Conservation (phyloP, 768 basidiomycete genomes). For the Calocera cornea region DNA sequence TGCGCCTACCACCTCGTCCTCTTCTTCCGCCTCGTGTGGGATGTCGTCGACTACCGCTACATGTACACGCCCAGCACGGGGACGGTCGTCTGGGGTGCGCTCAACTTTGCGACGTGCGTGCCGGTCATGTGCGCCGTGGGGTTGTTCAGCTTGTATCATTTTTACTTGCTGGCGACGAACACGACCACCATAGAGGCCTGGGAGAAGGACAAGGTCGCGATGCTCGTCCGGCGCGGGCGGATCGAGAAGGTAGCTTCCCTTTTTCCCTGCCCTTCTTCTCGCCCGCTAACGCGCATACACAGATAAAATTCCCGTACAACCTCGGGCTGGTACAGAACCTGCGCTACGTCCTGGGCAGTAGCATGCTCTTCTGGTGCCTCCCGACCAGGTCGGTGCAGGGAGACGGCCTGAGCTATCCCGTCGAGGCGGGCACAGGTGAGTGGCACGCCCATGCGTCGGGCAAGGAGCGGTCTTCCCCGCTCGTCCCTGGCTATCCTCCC, state of each 20-base stretch:
- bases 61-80: conserved; percentile 43
- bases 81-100: conserved; percentile 72
- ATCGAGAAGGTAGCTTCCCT: conserved; percentile 48
- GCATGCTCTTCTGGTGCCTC: conserved; percentile 71
- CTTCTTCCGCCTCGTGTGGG: conserved; percentile 52
- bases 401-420: conserved; percentile 61
- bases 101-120: conserved; percentile 73
- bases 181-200: conserved; percentile 93
- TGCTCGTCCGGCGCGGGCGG: conserved; percentile 69
- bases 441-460: conserved; percentile 37
- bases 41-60: conserved; percentile 24
- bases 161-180: conserved; percentile 61
- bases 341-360: conserved; percentile 59
- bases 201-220: conserved; percentile 93
- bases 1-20: conserved; percentile 79
- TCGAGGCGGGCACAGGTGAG: conserved; percentile 64
- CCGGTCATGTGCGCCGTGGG: conserved; percentile 83
- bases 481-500: background rate
- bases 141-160: conserved; percentile 81
- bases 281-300: conserved; percentile 6
- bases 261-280: background rate
- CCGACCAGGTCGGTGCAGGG: conserved; percentile 50
- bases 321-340: conserved; percentile 64
- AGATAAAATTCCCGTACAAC: conserved; percentile 94
- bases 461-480: background rate